Base-by-base conservation (phyloP, 2,329 filamentous ascomycete genomes). In the Talaromyces sp. region DNA sequence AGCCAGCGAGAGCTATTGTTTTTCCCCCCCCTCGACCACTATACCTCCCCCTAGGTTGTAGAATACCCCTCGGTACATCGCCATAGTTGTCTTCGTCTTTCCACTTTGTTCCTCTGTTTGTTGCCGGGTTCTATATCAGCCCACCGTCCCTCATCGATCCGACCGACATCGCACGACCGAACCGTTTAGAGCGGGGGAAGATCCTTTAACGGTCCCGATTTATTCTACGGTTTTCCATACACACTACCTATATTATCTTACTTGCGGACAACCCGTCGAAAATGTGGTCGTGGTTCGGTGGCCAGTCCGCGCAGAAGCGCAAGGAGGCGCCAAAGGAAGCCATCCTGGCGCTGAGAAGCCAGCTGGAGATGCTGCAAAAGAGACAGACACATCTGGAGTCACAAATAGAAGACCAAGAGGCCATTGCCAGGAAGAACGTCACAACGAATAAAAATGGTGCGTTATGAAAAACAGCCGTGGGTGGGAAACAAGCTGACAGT, bases 341-440 rank as follows among this genome's bases (percentile, higher is more conserved):
- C 68, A 99, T 99, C 71, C 82, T 99, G 60, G 86, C 85, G 63
- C 81, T 99, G 71, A 87, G 95, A 68, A 85, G 89, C 71, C 93
- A 97, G 80, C 84, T 98, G 51, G 93, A 97, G 69, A 98, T 98
- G 93, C 84, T 99, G 73, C 91, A 96, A 80, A 99, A 99, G 84
- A 85, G 93, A 63, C 93, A 98, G 82, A 90, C 86, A 76, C 91
- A 98, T 73, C 79, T 98, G 64, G 89, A 95, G 77, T 89, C 84
- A 64, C 92, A 96, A 81, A 96, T 98, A 81, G 88, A 91, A 27
- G 92, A 98, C 76, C 93, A 98, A 76, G 91, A 96, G 70, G 84
- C 84, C 41, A 84, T 96, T 66, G 95, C 95, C 51, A 85, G 90
- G 77, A 97, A 97, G 83, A 88, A 95, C 64, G 88, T 97, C 59